Percentiles rank a stretch among this genome's conserved stretches.
phyloP scores from a whole-genome alignment of 768 basidiomycete genomes.

The Tubosaeta sp. region DNA sequence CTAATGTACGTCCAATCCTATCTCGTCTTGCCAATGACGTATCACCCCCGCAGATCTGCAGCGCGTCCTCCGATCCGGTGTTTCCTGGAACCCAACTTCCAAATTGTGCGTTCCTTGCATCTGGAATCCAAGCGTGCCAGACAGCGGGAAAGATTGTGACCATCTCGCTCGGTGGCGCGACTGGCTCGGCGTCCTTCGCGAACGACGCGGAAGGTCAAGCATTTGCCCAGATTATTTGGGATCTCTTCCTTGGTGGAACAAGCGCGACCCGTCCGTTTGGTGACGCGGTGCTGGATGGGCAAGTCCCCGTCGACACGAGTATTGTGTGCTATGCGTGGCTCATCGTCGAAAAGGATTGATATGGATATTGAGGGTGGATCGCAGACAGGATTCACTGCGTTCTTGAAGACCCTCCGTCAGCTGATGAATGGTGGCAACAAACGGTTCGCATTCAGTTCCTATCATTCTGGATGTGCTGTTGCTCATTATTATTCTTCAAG shows the following conservation, averaged over 20 bases:
- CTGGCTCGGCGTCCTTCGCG: conserved; percentile 57
- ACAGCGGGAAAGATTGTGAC: conserved; percentile 59
- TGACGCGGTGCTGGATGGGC: conserved; percentile 38
- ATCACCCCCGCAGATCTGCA: conserved; percentile 49
- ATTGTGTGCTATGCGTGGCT: neutral
- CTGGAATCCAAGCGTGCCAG: conserved; percentile 64
- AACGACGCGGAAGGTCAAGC: conserved; percentile 52
- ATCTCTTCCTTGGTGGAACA: conserved; percentile 61
- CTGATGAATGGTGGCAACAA: conserved; percentile 28
- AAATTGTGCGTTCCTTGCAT: conserved; percentile 57
- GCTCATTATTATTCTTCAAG: conserved; percentile 18
- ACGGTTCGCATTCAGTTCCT: conserved; percentile 16
- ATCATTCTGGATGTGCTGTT: neutral
- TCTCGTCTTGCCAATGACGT: neutral
- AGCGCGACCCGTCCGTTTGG: conserved; percentile 69
- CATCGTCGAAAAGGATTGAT: conserved; percentile 31
- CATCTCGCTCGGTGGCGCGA: conserved; percentile 59
- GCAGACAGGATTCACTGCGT: conserved; percentile 29
- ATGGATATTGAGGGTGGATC: conserved; percentile 47
- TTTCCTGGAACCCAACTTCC: conserved; percentile 62
- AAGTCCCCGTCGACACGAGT: neutral
- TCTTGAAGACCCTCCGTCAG: conserved; percentile 28
- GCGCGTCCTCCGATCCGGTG: conserved; percentile 47
- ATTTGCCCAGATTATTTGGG: conserved; percentile 69
- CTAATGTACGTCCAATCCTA: conserved; percentile 41